Conservation (phyloP, 73 alveolate species). For the Symbiodinium pilosum region DNA sequence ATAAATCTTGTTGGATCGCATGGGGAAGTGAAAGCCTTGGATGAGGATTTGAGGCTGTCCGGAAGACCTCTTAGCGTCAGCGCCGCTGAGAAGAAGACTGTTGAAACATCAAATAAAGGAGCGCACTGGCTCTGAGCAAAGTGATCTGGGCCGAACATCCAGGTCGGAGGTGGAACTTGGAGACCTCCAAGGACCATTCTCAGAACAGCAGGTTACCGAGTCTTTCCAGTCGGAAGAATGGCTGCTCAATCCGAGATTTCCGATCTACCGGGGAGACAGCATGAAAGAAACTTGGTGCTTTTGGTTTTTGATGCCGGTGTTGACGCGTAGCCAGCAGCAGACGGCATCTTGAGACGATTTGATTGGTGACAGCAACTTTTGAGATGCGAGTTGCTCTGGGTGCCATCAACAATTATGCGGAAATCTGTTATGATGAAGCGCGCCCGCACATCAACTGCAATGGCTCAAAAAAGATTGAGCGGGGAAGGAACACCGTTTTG, state of each 20-base stretch:
- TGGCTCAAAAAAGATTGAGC: too few species aligned
- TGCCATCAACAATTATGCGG: too few species aligned
- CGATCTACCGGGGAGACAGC: background rate
- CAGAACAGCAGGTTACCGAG: background rate
- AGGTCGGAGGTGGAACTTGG: background rate
- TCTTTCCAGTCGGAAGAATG: background rate
- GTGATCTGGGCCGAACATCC: background rate
- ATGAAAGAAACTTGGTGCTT: too few species aligned
- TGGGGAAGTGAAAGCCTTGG: background rate
- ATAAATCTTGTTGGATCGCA: background rate
- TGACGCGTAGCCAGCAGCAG: too few species aligned
- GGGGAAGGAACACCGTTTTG: too few species aligned
- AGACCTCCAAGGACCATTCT: background rate
- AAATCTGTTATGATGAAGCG: too few species aligned
- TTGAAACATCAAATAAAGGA: background rate
- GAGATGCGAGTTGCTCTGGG: too few species aligned
- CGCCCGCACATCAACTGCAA: too few species aligned
- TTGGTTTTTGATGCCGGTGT: too few species aligned
- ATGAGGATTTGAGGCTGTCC: background rate
- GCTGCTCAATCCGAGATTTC: background rate
- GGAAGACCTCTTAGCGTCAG: background rate
- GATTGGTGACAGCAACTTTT: too few species aligned
- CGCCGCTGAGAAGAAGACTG: background rate
- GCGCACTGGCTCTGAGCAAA: background rate
- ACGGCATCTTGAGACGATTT: too few species aligned